Percentiles rank a stretch among this genome's conserved stretches.
These are phyloP conservation scores for Neonectria ditissima DNA, from an alignment of 2,329 filamentous ascomycete genomes.

Conservation along the genomic window DNA sequence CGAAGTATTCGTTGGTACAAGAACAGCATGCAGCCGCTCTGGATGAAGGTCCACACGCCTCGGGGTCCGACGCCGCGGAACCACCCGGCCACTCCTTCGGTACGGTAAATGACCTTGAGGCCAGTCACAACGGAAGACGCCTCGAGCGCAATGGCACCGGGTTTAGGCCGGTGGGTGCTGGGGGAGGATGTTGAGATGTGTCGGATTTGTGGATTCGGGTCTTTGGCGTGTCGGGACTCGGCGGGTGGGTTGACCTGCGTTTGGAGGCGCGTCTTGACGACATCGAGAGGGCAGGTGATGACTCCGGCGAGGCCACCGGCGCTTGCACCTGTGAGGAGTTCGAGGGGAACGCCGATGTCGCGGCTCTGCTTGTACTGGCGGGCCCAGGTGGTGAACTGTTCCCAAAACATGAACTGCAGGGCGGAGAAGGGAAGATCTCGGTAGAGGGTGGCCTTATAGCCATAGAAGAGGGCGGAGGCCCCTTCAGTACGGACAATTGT, in stretches of 20 bases:
- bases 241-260: constrained; percentile 76
- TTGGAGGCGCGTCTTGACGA: constrained; percentile 96
- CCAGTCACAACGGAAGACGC: constrained; percentile 91
- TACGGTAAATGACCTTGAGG: constrained; percentile 86
- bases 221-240: constrained; percentile 45
- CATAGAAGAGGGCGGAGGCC: constrained; percentile 87
- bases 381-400: constrained; percentile 88
- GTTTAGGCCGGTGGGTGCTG: constrained; percentile 82
- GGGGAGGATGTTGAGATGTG: constrained; percentile 91
- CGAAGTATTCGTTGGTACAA: constrained; percentile 90
- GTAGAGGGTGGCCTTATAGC: constrained; percentile 96
- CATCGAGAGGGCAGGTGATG: constrained; percentile 94
- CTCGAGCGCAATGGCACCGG: constrained; percentile 83
- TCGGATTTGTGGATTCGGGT: constrained; percentile 68
- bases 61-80: constrained; percentile 95
- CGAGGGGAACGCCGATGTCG: constrained; percentile 86
- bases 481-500: constrained; percentile 90
- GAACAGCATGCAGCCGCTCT: constrained; percentile 96
- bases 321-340: constrained; percentile 88
- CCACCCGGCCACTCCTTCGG: constrained; percentile 89
- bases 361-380: constrained; percentile 81
- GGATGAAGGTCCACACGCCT: constrained; percentile 96
- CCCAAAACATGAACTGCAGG: constrained; percentile 97
- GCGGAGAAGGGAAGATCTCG: constrained; percentile 96
- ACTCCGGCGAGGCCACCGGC: constrained; percentile 94